Conservation (phyloP, 2,329 filamentous ascomycete species). For the Ophiostoma novo-ulmi region DNA sequence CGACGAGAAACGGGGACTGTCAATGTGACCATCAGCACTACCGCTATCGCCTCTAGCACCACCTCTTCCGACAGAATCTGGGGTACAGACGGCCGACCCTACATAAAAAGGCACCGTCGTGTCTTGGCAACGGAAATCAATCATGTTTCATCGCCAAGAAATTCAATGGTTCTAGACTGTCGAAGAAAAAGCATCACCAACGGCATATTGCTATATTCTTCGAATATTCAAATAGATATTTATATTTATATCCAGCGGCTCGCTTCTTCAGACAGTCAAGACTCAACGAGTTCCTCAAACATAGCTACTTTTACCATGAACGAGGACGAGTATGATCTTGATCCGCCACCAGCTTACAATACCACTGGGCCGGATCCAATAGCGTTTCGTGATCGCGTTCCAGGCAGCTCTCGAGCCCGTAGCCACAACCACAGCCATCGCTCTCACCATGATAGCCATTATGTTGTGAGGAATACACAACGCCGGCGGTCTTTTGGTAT, state of each 20-base stretch:
- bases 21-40: conserved; percentile 1
- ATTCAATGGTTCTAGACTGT: neutral
- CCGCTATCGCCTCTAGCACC: neutral
- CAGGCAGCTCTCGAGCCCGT: neutral
- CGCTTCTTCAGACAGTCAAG: too few relatives aligned
- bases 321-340: neutral
- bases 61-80: conserved; percentile 4
- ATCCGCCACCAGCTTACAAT: neutral
- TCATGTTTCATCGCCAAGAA: conserved; percentile 3
- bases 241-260: too few relatives aligned
- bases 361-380: neutral
- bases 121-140: conserved; percentile 10
- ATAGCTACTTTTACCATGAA: neutral
- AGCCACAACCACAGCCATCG: neutral
- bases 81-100: neutral
- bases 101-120: conserved; percentile 1
- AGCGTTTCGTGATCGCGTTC: neutral
- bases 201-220: neutral
- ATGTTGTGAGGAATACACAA: neutral
- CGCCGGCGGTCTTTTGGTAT: neutral
- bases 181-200: neutral
- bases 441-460: neutral
- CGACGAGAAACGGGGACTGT: neutral
- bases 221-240: too few relatives aligned
- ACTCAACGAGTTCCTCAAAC: too few relatives aligned